phyloP scores from a whole-genome alignment of 441 rosid genomes.

The Populus hybrid region DNA sequence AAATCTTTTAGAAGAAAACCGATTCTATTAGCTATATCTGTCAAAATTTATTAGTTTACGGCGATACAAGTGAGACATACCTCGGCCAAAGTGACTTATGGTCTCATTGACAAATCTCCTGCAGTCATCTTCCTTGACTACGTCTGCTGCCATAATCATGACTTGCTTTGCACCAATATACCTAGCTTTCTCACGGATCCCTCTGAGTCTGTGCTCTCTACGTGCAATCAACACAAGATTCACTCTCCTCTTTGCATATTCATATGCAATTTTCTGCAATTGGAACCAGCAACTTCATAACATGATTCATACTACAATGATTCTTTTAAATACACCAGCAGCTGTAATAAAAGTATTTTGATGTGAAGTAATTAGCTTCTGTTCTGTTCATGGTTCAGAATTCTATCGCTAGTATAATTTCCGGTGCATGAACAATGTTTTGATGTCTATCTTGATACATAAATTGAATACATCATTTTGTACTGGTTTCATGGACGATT shows the following conservation, averaged over 20 bases:
- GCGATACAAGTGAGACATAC: conserved; percentile 27
- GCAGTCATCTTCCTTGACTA: conserved; percentile 84
- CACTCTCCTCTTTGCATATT: conserved; percentile 71
- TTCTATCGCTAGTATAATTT: no score
- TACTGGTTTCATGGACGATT: no score
- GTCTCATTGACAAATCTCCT: conserved; percentile 68
- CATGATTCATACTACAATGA: no score
- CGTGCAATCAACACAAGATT: conserved; percentile 77
- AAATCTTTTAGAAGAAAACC: no score
- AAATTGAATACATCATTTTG: no score
- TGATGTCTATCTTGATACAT: no score
- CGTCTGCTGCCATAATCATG: conserved; percentile 76
- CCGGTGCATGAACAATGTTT: no score
- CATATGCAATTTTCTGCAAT: conserved; percentile 85
- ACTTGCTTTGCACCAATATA: conserved; percentile 64
- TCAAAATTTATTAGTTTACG: no score
- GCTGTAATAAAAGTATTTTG: neutral
- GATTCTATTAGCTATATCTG: no score
- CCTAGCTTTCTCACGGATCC: conserved; percentile 66
- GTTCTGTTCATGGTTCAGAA: no score
- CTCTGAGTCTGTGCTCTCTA: conserved; percentile 63
- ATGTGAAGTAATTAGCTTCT: no score
- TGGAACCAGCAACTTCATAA: neutral
- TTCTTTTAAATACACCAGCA: no score
- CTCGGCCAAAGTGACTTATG: conserved; percentile 53